Evolutionary conservation across 768 basidiomycete genomes (phyloP).

Genomic region (Termitomyces titanicus): DNA sequence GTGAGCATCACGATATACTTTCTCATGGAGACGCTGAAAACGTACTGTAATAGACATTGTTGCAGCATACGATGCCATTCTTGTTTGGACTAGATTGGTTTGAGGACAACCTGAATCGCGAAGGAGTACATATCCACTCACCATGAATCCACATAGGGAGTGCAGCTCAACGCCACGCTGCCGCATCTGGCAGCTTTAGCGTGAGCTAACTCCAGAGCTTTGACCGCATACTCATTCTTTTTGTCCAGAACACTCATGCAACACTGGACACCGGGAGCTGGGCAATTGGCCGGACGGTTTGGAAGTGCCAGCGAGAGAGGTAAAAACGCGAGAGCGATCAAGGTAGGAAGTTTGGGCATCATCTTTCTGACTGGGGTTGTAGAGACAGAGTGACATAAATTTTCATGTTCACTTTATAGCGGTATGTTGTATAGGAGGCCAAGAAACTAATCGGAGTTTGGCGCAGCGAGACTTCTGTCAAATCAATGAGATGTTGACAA

Average conservation of each 20-base stretch:
- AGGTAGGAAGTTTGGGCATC: background rate
- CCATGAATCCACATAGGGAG: constrained; percentile 1
- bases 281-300: constrained; percentile 1
- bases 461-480: background rate
- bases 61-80: constrained; percentile 5
- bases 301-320: background rate
- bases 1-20: background rate
- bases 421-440: constrained; percentile 1
- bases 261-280: constrained; percentile 6
- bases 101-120: background rate
- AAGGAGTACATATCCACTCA: background rate
- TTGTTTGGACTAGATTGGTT: background rate
- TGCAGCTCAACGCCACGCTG: background rate
- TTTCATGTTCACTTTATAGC: background rate
- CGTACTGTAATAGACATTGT: constrained; percentile 6
- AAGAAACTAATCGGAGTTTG: background rate
- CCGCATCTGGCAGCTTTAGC: background rate
- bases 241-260: background rate
- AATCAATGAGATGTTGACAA: background rate
- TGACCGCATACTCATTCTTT: background rate
- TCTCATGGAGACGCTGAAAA: background rate
- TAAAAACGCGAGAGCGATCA: background rate
- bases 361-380: background rate
- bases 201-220: background rate
- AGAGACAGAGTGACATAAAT: background rate